Evolutionary conservation across 2,329 filamentous ascomycete genomes (phyloP).

Genomic region (Venturia effusa): DNA sequence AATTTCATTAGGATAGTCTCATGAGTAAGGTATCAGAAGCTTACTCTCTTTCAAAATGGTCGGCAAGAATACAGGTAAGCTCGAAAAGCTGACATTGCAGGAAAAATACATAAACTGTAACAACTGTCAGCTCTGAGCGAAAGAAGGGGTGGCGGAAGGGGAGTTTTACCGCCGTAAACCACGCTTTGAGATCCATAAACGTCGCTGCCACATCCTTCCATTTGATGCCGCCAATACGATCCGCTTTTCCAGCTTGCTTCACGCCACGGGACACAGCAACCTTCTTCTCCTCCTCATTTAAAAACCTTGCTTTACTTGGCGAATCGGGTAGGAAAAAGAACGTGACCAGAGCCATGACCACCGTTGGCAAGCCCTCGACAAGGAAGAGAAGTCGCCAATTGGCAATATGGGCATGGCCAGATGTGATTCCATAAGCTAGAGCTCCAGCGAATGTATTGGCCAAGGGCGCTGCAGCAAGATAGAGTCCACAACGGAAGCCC

Average conservation of each 20-base stretch:
- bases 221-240: conserved; percentile 33
- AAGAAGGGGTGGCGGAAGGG: conserved; percentile 15
- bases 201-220: conserved; percentile 47
- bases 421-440: conserved; percentile 69
- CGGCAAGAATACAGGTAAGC: conserved; percentile 77
- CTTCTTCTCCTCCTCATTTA: conserved; percentile 38
- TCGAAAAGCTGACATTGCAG: conserved; percentile 79
- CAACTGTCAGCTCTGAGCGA: conserved; percentile 19
- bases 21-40: conserved; percentile 33
- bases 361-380: conserved; percentile 72
- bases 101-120: conserved; percentile 67
- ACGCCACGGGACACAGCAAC: conserved; percentile 38
- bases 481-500: conserved; percentile 74
- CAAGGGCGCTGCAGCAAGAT: conserved; percentile 62
- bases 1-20: conserved; percentile 26
- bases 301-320: conserved; percentile 39
- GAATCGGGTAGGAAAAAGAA: conserved; percentile 69
- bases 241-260: conserved; percentile 21
- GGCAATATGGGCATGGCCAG: conserved; percentile 56
- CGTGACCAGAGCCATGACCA: conserved; percentile 61
- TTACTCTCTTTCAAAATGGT: conserved; percentile 59
- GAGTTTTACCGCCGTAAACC: conserved; percentile 52
- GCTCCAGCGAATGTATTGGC: conserved; percentile 62
- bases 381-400: conserved; percentile 81
- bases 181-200: conserved; percentile 56